Base-by-base conservation (phyloP, 768 basidiomycete species). In the Lactarius quietus region DNA sequence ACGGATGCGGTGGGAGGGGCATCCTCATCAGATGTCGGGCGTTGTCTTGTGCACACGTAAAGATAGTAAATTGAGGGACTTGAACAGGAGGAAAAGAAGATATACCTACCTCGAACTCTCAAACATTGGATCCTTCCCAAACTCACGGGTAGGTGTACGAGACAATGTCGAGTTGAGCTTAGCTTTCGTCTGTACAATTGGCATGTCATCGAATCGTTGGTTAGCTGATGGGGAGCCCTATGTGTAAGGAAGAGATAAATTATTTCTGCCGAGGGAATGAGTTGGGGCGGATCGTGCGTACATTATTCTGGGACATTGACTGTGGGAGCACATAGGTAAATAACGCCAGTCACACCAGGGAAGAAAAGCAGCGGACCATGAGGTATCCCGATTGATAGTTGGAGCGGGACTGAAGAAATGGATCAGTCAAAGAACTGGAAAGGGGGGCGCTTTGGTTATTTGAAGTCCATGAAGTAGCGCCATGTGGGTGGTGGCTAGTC, bases 111-210 rank as follows among this genome's bases (percentile, higher is more conserved):
- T 82, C 45, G 86, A 80, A 68, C 84, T 90, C 73, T 90, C 85
- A 69, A 92, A 92, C 90, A 92, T 90, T 26, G 90, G 90, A 67
- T 90, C 89, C 78, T 89, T 85, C 2, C 91, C 91, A 76, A 91
- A 92, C 66, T 90, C 88, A 20, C 86, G 82, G 1, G 86, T 80
- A 26, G 85, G 79, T 15, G 85, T 83, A 62, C 87, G 81, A 23
- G 87, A 81, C 20, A 90, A 78, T 7, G 83, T 82, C 64, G 86
- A 83, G 73, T 87, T 92, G 78, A 91, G 82, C 73, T 92, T 90
- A 28, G 90, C 90, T 72, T 92, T 92, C 1, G 90, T 91, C 66
- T 83, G 86, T 18, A 93, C 86, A 15, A 89, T 79, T 4, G 90
- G 90, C 52, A 84, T 80, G 65, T 93, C 90, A 66, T 92, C 90